Base-by-base conservation (phyloP, 2,329 filamentous ascomycete genomes). In the Aspergillus costaricaensis region DNA sequence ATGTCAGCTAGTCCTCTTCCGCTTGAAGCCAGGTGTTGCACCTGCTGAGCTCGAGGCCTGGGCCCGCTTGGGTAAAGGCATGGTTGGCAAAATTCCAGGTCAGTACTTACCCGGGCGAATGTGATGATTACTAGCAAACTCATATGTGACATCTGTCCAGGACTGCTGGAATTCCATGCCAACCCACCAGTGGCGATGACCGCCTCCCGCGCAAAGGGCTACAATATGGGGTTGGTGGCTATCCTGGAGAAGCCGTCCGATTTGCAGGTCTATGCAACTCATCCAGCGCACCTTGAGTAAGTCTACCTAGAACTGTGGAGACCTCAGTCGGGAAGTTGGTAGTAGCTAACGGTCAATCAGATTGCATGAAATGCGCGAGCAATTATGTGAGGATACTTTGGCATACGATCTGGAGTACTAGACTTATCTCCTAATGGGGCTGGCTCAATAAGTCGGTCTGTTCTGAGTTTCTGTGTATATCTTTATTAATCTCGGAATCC, bases 11-110 rank as follows among this genome's bases (percentile, higher is more conserved):
- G 78, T 80, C 17, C 72, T 81, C 53, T 77, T 80, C 72, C 74
- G 74, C 64, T 72, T 80, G 43, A 80, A 80, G 64, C 70, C 70
- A 30, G 71, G 71, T 43, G 73, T 78, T 10, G 73, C 73, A 0
- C 63, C 68, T 12, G 67, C 68, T 6, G 72, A 77, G 62, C 21
- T 80, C 3, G 56, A 70, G 12, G 64, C 67, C 36, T 80, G 74
- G 71, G 62, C 62, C 1, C 56, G 68, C 6, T 64, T 63, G 19
- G 71, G 68, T 14, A 72, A 74, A 58, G 69, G 58, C 2, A 79
- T 81, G 77, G 73, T 79, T 21, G 76, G 77, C 2, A 70, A 79
- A 55, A 73, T 81, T 57, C 78, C 79, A 6, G 77, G 77, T 44
- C 5, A 12, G 41, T 19, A 15, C 12, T 9, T 7, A 21, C 19